Evolutionary conservation across 345 rosid species (phyloP).

Genomic region (Eucalyptus curtisii): DNA sequence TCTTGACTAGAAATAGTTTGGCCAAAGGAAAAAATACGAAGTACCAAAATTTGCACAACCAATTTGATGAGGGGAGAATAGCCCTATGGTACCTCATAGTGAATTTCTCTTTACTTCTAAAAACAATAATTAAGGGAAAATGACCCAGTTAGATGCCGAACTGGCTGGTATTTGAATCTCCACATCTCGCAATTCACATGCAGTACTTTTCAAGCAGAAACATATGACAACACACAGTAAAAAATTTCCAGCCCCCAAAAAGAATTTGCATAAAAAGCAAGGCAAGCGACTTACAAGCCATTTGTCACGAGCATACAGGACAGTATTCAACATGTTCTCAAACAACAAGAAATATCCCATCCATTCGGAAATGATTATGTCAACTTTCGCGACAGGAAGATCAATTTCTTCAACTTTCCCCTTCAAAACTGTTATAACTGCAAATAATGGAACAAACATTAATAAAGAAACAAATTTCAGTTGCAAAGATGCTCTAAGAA

Average conservation of each 20-base stretch:
- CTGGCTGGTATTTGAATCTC: not conserved
- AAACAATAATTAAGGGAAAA: not conserved
- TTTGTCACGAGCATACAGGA: constrained; percentile 88
- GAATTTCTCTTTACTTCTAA: not conserved
- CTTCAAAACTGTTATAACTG: constrained; percentile 92
- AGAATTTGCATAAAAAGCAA: not conserved
- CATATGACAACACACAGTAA: not conserved
- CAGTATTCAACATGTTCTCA: constrained; percentile 92
- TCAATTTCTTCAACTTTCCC: constrained; percentile 97
- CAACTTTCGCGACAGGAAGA: constrained; percentile 82
- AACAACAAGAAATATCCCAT: constrained; percentile 96
- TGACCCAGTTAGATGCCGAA: not conserved
- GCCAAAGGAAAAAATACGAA: not conserved
- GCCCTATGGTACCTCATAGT: not conserved
- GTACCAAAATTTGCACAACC: not conserved
- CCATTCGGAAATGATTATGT: constrained; percentile 97
- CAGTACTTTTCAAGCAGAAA: not conserved
- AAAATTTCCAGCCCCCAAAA: not conserved
- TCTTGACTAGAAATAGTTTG: not conserved
- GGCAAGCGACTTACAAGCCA: constrained; percentile 75
- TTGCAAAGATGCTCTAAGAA: not conserved
- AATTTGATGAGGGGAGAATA: not conserved
- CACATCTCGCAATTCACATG: not conserved
- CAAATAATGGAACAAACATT: not conserved
- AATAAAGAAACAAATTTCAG: not conserved